Conservation (phyloP, 2,329 filamentous ascomycete genomes). For the Orbilia javanica region DNA sequence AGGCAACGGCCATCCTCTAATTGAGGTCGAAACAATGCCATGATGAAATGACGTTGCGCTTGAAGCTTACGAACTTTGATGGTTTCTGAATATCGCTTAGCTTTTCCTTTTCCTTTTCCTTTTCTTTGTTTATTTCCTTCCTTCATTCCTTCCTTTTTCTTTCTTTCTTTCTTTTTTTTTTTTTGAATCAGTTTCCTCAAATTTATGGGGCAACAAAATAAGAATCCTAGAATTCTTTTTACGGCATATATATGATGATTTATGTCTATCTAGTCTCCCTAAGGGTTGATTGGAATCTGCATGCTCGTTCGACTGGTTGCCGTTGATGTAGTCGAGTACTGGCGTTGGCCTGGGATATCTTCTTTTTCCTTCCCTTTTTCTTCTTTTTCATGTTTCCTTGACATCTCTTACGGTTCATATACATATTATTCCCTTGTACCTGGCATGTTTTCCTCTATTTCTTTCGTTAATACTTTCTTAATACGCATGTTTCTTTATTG, state of each 20-base stretch:
- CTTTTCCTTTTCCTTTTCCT: too few species aligned
- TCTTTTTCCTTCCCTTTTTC: too few species aligned
- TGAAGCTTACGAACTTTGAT: too few species aligned
- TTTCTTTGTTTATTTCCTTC: too few species aligned
- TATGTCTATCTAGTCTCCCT: neutral
- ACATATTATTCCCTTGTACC: neutral
- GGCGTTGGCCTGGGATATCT: slow-evolving; percentile 1
- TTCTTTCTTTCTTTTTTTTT: too few species aligned
- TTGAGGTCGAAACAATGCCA: neutral
- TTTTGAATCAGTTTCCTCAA: neutral
- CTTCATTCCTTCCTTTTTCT: too few species aligned
- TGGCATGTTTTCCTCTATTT: neutral
- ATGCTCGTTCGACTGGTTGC: neutral
- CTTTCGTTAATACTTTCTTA: neutral
- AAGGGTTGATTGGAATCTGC: neutral
- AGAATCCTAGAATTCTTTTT: neutral
- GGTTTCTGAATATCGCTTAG: neutral
- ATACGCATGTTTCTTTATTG: neutral
- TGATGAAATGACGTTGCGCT: neutral
- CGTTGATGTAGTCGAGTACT: neutral
- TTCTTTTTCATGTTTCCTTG: neutral
- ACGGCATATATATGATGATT: slow-evolving; percentile 2
- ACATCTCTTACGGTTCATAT: slow-evolving; percentile 19
- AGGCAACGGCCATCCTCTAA: slow-evolving; percentile 51
- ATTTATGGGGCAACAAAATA: neutral